phyloP scores from a whole-genome alignment of 371 early-diverging fungal species.

The Rhizopus microsporus region DNA sequence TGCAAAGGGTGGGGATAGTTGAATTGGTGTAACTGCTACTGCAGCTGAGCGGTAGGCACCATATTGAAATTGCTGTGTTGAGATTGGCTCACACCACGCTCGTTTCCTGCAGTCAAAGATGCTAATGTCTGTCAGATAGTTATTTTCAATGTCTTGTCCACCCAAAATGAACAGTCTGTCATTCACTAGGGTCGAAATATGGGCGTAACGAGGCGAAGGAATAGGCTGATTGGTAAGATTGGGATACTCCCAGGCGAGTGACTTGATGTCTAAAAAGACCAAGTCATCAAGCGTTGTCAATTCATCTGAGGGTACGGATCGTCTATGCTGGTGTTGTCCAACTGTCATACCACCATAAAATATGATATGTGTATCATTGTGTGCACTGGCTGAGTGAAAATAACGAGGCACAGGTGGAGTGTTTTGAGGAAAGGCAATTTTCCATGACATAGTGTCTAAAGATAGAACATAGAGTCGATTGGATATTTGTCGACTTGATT shows the following conservation, averaged over 20 bases:
- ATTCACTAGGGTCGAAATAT: conserved; percentile 56
- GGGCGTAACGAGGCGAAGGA: conserved; percentile 70
- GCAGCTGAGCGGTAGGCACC: conserved; percentile 73
- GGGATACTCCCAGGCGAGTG: conserved; percentile 53
- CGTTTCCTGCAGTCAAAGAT: conserved; percentile 57
- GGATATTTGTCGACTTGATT: conserved; percentile 53
- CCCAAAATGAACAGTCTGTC: conserved; percentile 64
- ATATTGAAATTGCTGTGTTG: conserved; percentile 54
- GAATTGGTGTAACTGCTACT: conserved; percentile 46
- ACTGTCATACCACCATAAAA: conserved; percentile 63
- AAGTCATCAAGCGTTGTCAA: conserved; percentile 56
- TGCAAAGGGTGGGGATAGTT: conserved; percentile 28
- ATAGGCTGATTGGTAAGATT: conserved; percentile 17
- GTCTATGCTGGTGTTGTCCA: conserved; percentile 20
- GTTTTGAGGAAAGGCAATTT: conserved; percentile 27
- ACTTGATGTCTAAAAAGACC: conserved; percentile 46
- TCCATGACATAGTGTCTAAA: conserved; percentile 52
- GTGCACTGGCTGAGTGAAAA: conserved; percentile 68
- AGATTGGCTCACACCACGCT: conserved; percentile 57
- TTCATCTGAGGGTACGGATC: neutral
- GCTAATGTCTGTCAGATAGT: conserved; percentile 68
- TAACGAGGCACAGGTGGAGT: conserved; percentile 54
- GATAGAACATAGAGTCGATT: conserved; percentile 62
- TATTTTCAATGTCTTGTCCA: conserved; percentile 69
- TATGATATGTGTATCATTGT: conserved; percentile 32